These are phyloP conservation scores for Quercus tomentella DNA, from an alignment of 331 rosid species.

Conservation along the genomic window DNA sequence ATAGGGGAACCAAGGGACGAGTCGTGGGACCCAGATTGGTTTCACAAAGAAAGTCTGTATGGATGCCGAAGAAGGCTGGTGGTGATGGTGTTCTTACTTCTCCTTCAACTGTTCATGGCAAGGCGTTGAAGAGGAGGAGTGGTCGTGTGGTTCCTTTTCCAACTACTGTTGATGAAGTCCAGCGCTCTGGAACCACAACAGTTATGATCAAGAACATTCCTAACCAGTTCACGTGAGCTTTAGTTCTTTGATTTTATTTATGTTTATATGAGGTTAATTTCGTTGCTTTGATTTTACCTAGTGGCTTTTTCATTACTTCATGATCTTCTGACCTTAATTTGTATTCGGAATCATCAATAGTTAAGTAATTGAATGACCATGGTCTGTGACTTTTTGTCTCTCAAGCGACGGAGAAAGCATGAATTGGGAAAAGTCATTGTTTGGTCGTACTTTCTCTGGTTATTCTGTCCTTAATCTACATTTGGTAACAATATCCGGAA, in stretches of 20 bases:
- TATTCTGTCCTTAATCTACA: neutral
- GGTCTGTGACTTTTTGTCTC: neutral
- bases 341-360: no score
- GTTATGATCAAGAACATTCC: constrained; percentile 60
- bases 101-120: neutral
- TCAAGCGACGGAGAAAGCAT: neutral
- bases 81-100: neutral
- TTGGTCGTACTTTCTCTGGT: neutral
- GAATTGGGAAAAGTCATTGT: neutral
- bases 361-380: no score
- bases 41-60: neutral
- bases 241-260: neutral
- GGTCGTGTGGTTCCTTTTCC: constrained; percentile 15
- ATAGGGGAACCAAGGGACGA: neutral
- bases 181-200: constrained; percentile 14
- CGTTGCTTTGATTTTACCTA: no score
- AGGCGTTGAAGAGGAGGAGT: neutral
- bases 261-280: no score
- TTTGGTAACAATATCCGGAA: neutral
- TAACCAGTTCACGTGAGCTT: constrained; percentile 37
- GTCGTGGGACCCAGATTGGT: neutral
- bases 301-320: neutral
- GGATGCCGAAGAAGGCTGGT: neutral
- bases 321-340: neutral
- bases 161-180: neutral